phyloP scores from a whole-genome alignment of 495 filamentous ascomycete genomes.

The Penicillium daleae region DNA sequence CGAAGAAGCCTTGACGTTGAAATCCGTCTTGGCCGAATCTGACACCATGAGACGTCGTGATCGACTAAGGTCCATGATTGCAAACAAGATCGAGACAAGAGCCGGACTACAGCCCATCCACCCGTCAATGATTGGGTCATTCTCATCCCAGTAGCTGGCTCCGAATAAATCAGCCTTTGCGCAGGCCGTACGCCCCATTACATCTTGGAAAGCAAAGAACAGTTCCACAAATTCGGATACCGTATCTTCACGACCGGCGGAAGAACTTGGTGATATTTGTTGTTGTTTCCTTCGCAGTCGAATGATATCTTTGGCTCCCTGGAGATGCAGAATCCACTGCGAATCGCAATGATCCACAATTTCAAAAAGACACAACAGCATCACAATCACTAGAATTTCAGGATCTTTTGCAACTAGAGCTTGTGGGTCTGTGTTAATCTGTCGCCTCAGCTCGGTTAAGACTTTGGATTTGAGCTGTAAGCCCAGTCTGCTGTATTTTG shows the following conservation, averaged over 20 bases:
- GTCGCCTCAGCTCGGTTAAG: neutral
- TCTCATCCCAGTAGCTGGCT: constrained; percentile 22
- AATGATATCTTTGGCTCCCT: constrained; percentile 29
- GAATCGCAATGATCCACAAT: constrained; percentile 30
- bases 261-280: neutral
- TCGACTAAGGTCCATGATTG: constrained; percentile 1
- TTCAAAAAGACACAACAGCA: constrained; percentile 31
- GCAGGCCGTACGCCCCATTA: constrained; percentile 32
- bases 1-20: neutral
- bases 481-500: constrained; percentile 3
- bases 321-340: constrained; percentile 30
- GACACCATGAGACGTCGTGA: neutral
- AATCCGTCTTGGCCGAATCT: neutral
- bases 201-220: constrained; percentile 34
- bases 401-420: constrained; percentile 16
- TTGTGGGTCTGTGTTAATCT: neutral
- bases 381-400: constrained; percentile 25
- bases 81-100: neutral
- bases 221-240: constrained; percentile 19
- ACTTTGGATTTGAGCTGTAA: constrained; percentile 17
- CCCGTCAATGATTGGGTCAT: constrained; percentile 10
- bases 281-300: constrained; percentile 19
- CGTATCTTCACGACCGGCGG: neutral
- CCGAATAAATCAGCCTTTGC: constrained; percentile 30
- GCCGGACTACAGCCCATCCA: constrained; percentile 2